Base-by-base conservation (phyloP, 2,329 filamentous ascomycete species). In the Pyricularia sp. region DNA sequence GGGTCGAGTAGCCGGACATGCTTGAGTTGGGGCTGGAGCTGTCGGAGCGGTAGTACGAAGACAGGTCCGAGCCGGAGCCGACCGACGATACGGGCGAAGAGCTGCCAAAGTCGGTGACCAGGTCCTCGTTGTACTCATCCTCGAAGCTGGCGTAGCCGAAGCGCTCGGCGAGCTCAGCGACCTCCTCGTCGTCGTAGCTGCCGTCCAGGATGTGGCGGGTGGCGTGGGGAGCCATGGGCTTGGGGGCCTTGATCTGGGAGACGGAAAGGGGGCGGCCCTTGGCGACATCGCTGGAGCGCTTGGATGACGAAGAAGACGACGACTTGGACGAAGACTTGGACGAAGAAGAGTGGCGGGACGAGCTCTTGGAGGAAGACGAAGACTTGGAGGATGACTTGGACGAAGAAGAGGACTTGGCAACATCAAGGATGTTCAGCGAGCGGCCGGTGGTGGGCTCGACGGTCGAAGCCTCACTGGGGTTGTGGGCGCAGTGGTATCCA, bases 401-500 rank as follows among this genome's bases (percentile, higher is more conserved):
- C 69, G 77, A 77, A 11, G 80, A 79, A 73, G 81, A 80, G 70
- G 84, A 82, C 77, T 84, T 86, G 79, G 93, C 92, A 71, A 97
- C 92, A 80, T 98, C 94, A 80, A 99, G 92, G 82, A 97, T 92
- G 88, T 99, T 99, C 76, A 99, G 87, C 81, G 94, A 93, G 80
- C 95, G 94, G 83, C 94, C 93, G 69, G 95, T 98, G 80, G 94
- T 98, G 78, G 94, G 94, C 86, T 99, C 95, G 74, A 92, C 90
- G 78, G 92, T 96, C 78, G 91, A 94, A 77, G 91, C 85, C 79
- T 93, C 90, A 79, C 92, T 92, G 74, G 94, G 94, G 83, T 98
- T 95, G 86, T 98, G 94, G 71, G 94, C 94, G 79, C 97, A 91
- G 81, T 97, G 94, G 88, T 97, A 97, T 75, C 95, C 95, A 80